Evolutionary conservation across 345 rosid species (phyloP).

Genomic region (Cardamine chenopodiifolia): DNA sequence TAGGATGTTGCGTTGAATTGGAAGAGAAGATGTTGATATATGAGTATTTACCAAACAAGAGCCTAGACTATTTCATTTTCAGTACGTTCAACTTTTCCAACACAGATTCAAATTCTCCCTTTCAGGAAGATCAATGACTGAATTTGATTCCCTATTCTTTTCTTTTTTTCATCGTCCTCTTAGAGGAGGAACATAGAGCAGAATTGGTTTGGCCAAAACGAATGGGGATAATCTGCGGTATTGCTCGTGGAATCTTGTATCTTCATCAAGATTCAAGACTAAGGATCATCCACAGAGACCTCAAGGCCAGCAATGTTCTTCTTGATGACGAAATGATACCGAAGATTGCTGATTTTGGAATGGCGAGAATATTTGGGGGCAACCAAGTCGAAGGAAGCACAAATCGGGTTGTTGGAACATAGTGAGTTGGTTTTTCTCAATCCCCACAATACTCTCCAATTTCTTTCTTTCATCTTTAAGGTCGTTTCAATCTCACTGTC

Average conservation of each 20-base stretch:
- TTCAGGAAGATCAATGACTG: not conserved
- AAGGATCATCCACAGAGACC: slow-evolving; percentile 74
- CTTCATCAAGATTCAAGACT: slow-evolving; percentile 76
- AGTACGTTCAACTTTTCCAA: slow-evolving; percentile 39
- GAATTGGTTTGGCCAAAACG: slow-evolving; percentile 58
- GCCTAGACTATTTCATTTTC: slow-evolving; percentile 59
- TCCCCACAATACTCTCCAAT: not conserved
- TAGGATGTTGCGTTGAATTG: slow-evolving; percentile 60
- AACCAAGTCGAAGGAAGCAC: slow-evolving; percentile 59
- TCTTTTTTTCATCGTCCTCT: too few species aligned
- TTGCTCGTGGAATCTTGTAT: slow-evolving; percentile 74
- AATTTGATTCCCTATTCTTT: not conserved
- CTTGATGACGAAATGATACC: slow-evolving; percentile 58
- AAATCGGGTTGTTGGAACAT: slow-evolving; percentile 68
- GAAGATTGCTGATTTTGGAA: slow-evolving; percentile 68
- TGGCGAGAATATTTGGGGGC: slow-evolving; percentile 62
- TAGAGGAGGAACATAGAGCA: slow-evolving; percentile 35
- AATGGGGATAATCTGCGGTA: slow-evolving; percentile 55
- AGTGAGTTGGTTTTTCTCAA: slow-evolving; percentile 44
- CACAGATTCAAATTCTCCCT: not conserved
- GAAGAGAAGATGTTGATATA: slow-evolving; percentile 66
- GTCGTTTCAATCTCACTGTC: not conserved
- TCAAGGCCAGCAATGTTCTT: slow-evolving; percentile 66
- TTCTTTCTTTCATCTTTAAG: not conserved
- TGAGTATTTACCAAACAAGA: slow-evolving; percentile 64